Evolutionary conservation across 768 basidiomycete genomes (phyloP).

Genomic region (Phylloporus sp.): DNA sequence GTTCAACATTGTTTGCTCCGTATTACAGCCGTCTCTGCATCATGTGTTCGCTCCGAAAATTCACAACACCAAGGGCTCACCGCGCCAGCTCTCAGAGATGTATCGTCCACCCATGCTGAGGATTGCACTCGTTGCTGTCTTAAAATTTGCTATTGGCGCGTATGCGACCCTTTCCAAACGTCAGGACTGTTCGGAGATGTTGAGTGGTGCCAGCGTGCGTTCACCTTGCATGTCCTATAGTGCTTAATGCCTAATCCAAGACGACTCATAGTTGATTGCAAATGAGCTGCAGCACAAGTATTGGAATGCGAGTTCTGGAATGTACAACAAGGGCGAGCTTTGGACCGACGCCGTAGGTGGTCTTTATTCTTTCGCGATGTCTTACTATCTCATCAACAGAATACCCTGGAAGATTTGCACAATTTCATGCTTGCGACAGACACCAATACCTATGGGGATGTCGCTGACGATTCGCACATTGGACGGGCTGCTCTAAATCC

Average conservation of each 20-base stretch:
- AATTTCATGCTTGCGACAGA: slow-evolving; percentile 54
- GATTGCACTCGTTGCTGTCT: background rate
- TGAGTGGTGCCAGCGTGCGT: slow-evolving; percentile 13
- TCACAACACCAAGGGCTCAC: background rate
- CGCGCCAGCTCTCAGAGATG: background rate
- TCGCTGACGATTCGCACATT: slow-evolving; percentile 45
- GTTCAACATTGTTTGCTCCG: too few relatives aligned
- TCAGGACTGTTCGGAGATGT: slow-evolving; percentile 6
- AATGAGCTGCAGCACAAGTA: slow-evolving; percentile 33
- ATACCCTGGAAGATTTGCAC: slow-evolving; percentile 53
- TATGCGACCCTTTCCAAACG: background rate
- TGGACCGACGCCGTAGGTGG: slow-evolving; percentile 54
- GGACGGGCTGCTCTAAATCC: slow-evolving; percentile 40
- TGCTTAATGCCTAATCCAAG: background rate
- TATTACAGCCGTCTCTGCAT: too few relatives aligned
- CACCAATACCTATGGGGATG: slow-evolving; percentile 34
- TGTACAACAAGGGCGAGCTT: slow-evolving; percentile 47
- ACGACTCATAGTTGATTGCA: slow-evolving; percentile 21
- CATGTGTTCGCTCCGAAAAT: too few relatives aligned
- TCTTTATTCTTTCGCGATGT: background rate
- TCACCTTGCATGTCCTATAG: background rate
- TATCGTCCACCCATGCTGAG: background rate
- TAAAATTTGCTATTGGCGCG: slow-evolving; percentile 2
- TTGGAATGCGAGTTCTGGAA: slow-evolving; percentile 38
- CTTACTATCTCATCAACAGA: slow-evolving; percentile 32